Conservation (phyloP, 257 asterid species). For the Linaria vulgaris region DNA sequence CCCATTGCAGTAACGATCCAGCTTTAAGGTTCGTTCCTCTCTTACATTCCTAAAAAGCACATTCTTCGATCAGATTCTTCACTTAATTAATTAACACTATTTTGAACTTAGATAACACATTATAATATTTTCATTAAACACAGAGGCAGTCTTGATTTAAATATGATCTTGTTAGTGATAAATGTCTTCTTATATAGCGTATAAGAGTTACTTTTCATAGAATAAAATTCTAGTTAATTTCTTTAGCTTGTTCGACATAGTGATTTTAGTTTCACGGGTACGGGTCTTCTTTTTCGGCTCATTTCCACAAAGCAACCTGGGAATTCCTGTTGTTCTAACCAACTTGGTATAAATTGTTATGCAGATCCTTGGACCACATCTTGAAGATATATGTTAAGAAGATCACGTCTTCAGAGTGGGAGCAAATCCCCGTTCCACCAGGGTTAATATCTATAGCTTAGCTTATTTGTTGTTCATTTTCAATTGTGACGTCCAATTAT, state of each 20-base stretch:
- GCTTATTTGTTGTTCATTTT: constrained; percentile 3
- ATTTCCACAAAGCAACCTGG: too few species aligned
- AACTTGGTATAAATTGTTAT: neutral
- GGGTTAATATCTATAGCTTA: constrained; percentile 48
- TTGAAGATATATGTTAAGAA: constrained; percentile 83
- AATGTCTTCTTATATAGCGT: neutral
- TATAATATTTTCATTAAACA: neutral
- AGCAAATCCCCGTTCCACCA: constrained; percentile 77
- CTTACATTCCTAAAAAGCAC: neutral
- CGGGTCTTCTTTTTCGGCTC: too few species aligned
- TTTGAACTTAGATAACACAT: constrained; percentile 1
- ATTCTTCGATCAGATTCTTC: neutral
- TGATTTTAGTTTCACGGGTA: too few species aligned
- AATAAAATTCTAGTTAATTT: too few species aligned
- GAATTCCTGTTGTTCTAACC: too few species aligned
- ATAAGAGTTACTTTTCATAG: too few species aligned
- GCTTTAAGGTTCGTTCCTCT: constrained; percentile 63
- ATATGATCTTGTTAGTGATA: constrained; percentile 15
- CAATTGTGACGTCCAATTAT: neutral
- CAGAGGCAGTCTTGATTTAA: neutral
- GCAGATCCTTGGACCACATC: constrained; percentile 93
- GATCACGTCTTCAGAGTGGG: constrained; percentile 81
- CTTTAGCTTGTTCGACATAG: too few species aligned
- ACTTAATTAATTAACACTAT: neutral
- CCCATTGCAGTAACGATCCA: constrained; percentile 87